Conservation (phyloP, 495 filamentous ascomycete genomes). For the Massariosphaeria phaeospora region DNA sequence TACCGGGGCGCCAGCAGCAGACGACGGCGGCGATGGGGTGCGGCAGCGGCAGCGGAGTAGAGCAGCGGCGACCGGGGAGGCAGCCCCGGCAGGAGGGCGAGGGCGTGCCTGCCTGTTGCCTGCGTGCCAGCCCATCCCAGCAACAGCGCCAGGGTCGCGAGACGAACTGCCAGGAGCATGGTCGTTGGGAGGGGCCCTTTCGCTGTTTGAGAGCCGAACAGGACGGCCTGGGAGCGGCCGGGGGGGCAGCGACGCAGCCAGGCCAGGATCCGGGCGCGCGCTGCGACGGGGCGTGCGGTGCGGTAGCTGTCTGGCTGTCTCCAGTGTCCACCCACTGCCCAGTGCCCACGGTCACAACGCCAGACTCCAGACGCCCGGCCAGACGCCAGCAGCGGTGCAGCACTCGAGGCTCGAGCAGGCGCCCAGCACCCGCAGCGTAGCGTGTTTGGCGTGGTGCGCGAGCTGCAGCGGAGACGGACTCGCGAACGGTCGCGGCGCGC, state of each 20-base stretch:
- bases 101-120: background rate
- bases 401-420: background rate
- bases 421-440: constrained; percentile 8
- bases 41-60: constrained; percentile 16
- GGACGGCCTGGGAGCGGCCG: constrained; percentile 2
- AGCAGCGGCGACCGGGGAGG: constrained; percentile 5
- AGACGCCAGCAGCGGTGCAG: background rate
- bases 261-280: background rate
- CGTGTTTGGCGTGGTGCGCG: constrained; percentile 24
- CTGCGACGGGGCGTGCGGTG: no score
- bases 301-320: no score
- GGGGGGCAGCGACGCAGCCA: background rate
- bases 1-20: constrained; percentile 1
- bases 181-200: constrained; percentile 26
- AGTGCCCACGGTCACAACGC: no score
- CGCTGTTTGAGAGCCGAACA: constrained; percentile 31
- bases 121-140: constrained; percentile 15
- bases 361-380: no score
- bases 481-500: no score
- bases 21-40: background rate
- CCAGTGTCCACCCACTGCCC: no score
- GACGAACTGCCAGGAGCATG: constrained; percentile 24
- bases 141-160: constrained; percentile 11
- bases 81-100: background rate
- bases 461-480: constrained; percentile 16